Conservation (phyloP, 805 yeast species). For the Debaryomyces hansenii region DNA sequence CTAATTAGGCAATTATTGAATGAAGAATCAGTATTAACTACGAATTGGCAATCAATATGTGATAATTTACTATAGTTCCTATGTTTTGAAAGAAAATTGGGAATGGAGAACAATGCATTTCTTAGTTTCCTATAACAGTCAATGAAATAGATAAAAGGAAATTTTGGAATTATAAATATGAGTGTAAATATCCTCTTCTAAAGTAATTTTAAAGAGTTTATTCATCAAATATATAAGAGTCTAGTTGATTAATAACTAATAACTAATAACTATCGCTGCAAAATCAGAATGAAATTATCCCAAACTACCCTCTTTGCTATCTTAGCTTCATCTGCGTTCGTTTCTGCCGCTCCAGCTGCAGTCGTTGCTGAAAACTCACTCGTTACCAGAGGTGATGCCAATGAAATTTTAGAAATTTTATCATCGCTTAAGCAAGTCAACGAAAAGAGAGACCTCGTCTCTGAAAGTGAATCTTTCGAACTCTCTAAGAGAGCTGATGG, state of each 20-base stretch:
- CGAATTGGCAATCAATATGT: not conserved
- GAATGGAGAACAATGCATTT: conserved; percentile 3
- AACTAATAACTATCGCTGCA: not conserved
- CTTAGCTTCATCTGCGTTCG: conserved; percentile 37
- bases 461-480: conserved; percentile 24
- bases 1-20: conserved; percentile 19
- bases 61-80: not conserved
- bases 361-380: conserved; percentile 18
- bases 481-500: conserved; percentile 36
- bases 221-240: not conserved
- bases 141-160: conserved; percentile 1
- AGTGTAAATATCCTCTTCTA: not conserved
- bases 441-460: conserved; percentile 36
- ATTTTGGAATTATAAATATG: not conserved
- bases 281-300: conserved; percentile 38
- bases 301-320: conserved; percentile 40
- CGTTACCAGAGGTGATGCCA: conserved; percentile 36
- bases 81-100: not conserved
- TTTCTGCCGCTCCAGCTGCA: conserved; percentile 34
- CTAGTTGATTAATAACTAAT: not conserved
- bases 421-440: conserved; percentile 32
- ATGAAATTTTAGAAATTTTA: conserved; percentile 32
- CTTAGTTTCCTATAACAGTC: conserved; percentile 5
- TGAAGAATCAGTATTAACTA: conserved; percentile 1
- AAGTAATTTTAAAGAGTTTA: not conserved